phyloP scores from a whole-genome alignment of 2,329 filamentous ascomycete genomes.

The Aureobasidium sp. region DNA sequence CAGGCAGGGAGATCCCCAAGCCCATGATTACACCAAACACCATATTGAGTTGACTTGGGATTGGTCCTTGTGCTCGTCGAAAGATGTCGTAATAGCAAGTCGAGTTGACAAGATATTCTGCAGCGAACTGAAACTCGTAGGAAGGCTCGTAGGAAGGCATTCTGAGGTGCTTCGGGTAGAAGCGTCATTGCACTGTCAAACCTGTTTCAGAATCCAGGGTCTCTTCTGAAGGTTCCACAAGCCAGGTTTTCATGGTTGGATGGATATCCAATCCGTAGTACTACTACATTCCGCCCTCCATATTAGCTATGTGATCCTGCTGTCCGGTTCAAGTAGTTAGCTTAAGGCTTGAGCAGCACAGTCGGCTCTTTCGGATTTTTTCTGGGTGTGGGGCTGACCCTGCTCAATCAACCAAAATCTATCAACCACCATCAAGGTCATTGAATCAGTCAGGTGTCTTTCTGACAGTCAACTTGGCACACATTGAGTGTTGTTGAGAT shows the following conservation, averaged over 20 bases:
- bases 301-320: neutral
- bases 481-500: neutral
- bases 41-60: neutral
- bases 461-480: neutral
- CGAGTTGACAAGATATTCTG: neutral
- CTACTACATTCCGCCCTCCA: neutral
- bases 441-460: neutral
- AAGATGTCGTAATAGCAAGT: neutral
- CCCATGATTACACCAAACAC: slow-evolving; percentile 28
- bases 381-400: neutral
- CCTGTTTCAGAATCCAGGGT: neutral
- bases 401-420: neutral
- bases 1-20: slow-evolving; percentile 26
- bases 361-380: neutral
- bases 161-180: neutral
- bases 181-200: neutral
- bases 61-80: neutral
- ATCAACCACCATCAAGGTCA: neutral
- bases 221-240: neutral
- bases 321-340: neutral
- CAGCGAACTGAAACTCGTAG: too few species aligned
- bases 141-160: neutral
- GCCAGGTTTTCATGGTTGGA: neutral
- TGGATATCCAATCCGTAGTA: neutral
- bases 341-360: neutral